Conservation (phyloP, 805 yeast genomes). For the Blastobotrys chiropterorum region DNA sequence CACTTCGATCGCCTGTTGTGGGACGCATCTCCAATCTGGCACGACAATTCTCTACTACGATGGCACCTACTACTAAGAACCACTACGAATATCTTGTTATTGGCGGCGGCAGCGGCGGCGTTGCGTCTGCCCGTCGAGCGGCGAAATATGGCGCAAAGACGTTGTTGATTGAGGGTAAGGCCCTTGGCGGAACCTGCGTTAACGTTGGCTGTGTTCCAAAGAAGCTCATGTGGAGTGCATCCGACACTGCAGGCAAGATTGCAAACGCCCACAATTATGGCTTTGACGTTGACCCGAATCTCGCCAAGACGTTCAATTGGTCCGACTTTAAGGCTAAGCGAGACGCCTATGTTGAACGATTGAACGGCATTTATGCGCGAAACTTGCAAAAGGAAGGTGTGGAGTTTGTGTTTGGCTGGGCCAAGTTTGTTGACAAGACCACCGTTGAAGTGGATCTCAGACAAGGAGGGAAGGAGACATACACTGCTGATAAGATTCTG, state of each 20-base stretch:
- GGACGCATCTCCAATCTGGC: conserved; percentile 6
- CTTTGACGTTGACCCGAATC: conserved; percentile 51
- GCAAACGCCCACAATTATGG: conserved; percentile 80
- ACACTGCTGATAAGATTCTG: conserved; percentile 75
- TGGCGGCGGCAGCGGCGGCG: conserved; percentile 99
- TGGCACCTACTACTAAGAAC: conserved; percentile 45
- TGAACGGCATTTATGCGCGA: conserved; percentile 89
- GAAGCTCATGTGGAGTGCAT: conserved; percentile 98
- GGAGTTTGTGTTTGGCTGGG: conserved; percentile 81
- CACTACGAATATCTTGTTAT: conserved; percentile 90
- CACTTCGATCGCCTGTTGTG: not conserved
- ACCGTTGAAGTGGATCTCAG: conserved; percentile 66
- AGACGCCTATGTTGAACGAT: conserved; percentile 81
- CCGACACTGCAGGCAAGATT: conserved; percentile 75
- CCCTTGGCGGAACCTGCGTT: conserved; percentile 96
- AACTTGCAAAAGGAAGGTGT: conserved; percentile 87
- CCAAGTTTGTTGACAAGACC: conserved; percentile 46
- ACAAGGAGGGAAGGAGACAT: conserved; percentile 50
- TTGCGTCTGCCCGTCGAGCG: conserved; percentile 96
- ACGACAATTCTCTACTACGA: conserved; percentile 25
- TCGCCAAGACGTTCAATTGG: conserved; percentile 73
- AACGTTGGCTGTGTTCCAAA: conserved; percentile 99
- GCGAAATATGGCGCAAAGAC: conserved; percentile 87
- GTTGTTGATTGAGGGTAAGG: conserved; percentile 70
- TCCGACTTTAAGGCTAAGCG: conserved; percentile 71